Percentiles rank a stretch among this genome's conserved stretches.
Evolutionary conservation across 2,329 filamentous ascomycete genomes (phyloP).

Genomic region (Fusarium robinianum): DNA sequence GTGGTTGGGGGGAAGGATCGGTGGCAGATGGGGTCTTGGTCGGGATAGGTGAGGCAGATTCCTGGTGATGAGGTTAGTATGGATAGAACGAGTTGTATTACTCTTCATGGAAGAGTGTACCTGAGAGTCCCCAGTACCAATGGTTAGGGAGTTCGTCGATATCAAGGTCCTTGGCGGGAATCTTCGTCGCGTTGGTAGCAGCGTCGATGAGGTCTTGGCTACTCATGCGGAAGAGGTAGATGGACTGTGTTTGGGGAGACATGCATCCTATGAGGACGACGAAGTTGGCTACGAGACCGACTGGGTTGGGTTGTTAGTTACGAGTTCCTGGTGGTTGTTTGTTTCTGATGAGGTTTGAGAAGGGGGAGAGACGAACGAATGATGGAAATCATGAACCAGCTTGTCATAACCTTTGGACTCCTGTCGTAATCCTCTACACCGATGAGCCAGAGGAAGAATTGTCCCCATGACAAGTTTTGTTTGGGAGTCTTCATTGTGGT

Average conservation of each 20-base stretch:
- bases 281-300: conserved; percentile 19
- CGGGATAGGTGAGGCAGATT: conserved; percentile 6
- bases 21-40: conserved; percentile 7
- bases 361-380: conserved; percentile 3
- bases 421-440: no score
- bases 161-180: conserved; percentile 5
- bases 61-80: conserved; percentile 1
- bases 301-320: not conserved
- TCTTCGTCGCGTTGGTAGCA: conserved; percentile 9
- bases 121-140: conserved; percentile 26
- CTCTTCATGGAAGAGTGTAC: not conserved
- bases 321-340: not conserved
- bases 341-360: not conserved
- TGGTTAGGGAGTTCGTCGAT: conserved; percentile 16
- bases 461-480: conserved; percentile 3
- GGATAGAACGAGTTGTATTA: not conserved
- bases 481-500: not conserved
- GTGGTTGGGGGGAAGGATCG: conserved; percentile 13
- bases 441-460: conserved; percentile 11
- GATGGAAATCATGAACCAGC: conserved; percentile 24
- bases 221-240: conserved; percentile 25
- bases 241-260: conserved; percentile 8
- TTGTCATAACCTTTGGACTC: conserved; percentile 15
- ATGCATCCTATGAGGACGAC: conserved; percentile 17
- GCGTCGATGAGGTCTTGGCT: conserved; percentile 15